Evolutionary conservation across 768 basidiomycete species (phyloP), one percentile per base, ranked within the genome.

Genomic region (Kwoniella botswanensis): DNA sequence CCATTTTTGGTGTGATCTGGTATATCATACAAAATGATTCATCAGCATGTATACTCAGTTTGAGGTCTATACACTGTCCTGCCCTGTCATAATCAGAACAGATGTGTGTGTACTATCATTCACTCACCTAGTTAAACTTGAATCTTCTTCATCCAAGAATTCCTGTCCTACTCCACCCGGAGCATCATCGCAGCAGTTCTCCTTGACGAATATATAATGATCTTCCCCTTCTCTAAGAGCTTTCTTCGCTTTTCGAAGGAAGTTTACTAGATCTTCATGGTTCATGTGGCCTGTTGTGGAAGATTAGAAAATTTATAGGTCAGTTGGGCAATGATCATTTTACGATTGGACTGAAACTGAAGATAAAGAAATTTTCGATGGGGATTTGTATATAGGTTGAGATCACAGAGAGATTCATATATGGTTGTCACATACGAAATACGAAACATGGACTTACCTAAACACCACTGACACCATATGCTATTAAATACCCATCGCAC

Each of bases 401-500:
- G n/a, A n/a, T n/a, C n/a, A n/a, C n/a, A n/a, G n/a, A n/a, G n/a
- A n/a, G n/a, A n/a, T n/a, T n/a, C n/a, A n/a, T n/a, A n/a, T n/a
- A n/a, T n/a, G n/a, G n/a, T n/a, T n/a, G n/a, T n/a, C n/a, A n/a
- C n/a, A n/a, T n/a, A n/a, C n/a, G n/a, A n/a, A n/a, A n/a, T n/a
- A n/a, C n/a, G n/a, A n/a, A n/a, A n/a, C n/a, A n/a, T n/a, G n/a
- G 26, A 60, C 70, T 67, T 67, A 2, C 93, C 92, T 17, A 98
- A 87, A 85, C 95, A 96, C 96, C 96, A 98, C 82, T 99, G 96
- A 77, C 93, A 93, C 95, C 93, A 94, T 68, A 96, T 88, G n/a
- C n/a, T n/a, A n/a, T n/a, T n/a, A n/a, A n/a, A n/a, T n/a, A n/a
- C n/a, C n/a, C n/a, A n/a, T n/a, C n/a, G n/a, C n/a, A n/a, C n/a